Evolutionary conservation across 2,329 filamentous ascomycete genomes (phyloP).

Genomic region (Aureobasidium lini): DNA sequence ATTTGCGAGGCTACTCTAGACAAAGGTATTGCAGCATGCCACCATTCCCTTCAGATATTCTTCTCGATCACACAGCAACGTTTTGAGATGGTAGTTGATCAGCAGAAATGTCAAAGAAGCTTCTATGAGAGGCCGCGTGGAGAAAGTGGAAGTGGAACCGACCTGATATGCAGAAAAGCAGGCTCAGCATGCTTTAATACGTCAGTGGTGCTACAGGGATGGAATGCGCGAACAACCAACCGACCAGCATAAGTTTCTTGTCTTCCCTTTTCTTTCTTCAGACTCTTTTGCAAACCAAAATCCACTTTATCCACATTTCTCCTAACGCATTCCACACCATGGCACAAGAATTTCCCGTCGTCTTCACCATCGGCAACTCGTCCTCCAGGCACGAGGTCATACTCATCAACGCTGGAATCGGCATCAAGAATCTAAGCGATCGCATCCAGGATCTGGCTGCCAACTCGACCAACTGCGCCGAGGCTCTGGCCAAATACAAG

Average conservation of each 20-base stretch:
- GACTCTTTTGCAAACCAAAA: neutral
- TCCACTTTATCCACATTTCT: neutral
- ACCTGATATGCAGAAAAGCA: constrained; percentile 4
- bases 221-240: neutral
- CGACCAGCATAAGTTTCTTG: neutral
- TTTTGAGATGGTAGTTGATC: neutral
- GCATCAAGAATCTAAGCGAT: constrained; percentile 20
- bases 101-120: neutral
- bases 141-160: constrained; percentile 5
- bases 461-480: constrained; percentile 27
- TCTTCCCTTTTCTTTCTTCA: neutral
- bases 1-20: neutral
- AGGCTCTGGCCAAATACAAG: constrained; percentile 28
- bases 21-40: neutral
- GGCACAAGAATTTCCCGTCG: constrained; percentile 24
- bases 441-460: constrained; percentile 18
- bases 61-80: neutral
- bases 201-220: constrained; percentile 8
- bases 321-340: neutral
- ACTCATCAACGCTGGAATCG: constrained; percentile 21
- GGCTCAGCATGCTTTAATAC: constrained; percentile 3
- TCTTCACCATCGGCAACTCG: constrained; percentile 30
- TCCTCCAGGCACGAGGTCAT: constrained; percentile 29
- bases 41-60: neutral
- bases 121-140: neutral